phyloP scores from a whole-genome alignment of 306 rosid species.

The Prunus kanzakura region DNA sequence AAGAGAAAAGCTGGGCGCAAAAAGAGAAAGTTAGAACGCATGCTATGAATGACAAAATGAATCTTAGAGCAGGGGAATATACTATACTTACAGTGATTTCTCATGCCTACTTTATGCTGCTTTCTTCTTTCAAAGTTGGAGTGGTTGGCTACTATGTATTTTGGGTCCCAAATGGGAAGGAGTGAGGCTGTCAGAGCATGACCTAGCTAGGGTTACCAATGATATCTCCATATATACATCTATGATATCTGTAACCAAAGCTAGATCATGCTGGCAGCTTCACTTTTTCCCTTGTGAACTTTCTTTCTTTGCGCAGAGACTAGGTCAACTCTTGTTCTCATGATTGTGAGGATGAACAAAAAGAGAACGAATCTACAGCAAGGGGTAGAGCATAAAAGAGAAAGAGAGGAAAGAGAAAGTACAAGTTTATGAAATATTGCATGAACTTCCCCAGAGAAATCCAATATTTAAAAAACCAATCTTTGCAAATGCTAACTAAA shows the following conservation, averaged over 20 bases:
- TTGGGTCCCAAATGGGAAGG: slow-evolving; percentile 72
- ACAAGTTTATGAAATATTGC: not conserved
- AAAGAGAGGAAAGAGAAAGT: not conserved
- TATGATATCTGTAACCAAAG: slow-evolving; percentile 27
- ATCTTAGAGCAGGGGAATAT: not conserved
- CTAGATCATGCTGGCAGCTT: slow-evolving; percentile 99
- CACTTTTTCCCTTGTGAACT: slow-evolving; percentile 84
- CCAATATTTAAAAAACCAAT: not conserved
- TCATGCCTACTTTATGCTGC: slow-evolving; percentile 17
- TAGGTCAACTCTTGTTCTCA: not conserved
- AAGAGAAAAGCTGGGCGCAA: not conserved
- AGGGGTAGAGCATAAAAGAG: not conserved
- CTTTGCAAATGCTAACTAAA: not conserved
- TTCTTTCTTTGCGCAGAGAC: not conserved
- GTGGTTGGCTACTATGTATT: not conserved
- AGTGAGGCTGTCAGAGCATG: slow-evolving; percentile 99
- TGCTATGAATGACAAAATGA: slow-evolving; percentile 39
- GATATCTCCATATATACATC: not conserved
- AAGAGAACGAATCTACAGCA: not conserved
- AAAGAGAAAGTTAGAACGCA: slow-evolving; percentile 35
- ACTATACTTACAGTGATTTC: slow-evolving; percentile 25
- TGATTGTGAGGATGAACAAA: not conserved
- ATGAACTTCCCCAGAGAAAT: not conserved
- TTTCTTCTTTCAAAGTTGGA: not conserved
- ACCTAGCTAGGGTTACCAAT: slow-evolving; percentile 75